A percentile compares a stretch with the other conserved stretches of the same genome.
These are phyloP conservation scores for Bipolaris oryzae DNA, from an alignment of 2,329 filamentous ascomycete species.

Conservation along the genomic window DNA sequence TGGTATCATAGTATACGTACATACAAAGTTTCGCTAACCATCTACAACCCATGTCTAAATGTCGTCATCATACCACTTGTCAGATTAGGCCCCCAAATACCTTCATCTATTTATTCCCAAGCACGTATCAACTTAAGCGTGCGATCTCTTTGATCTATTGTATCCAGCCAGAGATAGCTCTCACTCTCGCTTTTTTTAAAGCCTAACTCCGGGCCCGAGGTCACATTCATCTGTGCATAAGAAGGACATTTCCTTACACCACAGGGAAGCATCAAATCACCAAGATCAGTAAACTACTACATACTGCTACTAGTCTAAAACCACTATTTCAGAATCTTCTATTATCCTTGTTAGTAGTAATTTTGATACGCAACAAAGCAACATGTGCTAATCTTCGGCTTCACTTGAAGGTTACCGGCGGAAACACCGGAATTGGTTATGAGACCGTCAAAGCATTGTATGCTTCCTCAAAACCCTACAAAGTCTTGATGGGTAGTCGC, in stretches of 20 bases:
- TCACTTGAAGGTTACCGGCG: slow-evolving; percentile 58
- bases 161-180: not conserved
- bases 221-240: not conserved
- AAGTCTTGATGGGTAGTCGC: slow-evolving; percentile 63
- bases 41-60: not conserved
- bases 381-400: not conserved
- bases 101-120: no score
- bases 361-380: no score
- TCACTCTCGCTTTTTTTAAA: not conserved
- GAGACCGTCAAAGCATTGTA: slow-evolving; percentile 63
- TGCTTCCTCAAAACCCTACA: slow-evolving; percentile 55
- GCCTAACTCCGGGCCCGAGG: not conserved
- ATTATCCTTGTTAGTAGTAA: slow-evolving; percentile 51
- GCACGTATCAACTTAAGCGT: not conserved
- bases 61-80: not conserved
- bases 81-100: no score
- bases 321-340: slow-evolving; percentile 30
- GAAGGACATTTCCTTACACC: not conserved
- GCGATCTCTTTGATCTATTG: not conserved
- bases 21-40: not conserved
- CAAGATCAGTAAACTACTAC: no score
- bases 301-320: not conserved
- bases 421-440: slow-evolving; percentile 66
- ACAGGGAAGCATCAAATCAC: not conserved
- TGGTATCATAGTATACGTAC: not conserved